Evolutionary conservation across 306 rosid genomes (phyloP).

Genomic region (Vigna unguiculata): DNA sequence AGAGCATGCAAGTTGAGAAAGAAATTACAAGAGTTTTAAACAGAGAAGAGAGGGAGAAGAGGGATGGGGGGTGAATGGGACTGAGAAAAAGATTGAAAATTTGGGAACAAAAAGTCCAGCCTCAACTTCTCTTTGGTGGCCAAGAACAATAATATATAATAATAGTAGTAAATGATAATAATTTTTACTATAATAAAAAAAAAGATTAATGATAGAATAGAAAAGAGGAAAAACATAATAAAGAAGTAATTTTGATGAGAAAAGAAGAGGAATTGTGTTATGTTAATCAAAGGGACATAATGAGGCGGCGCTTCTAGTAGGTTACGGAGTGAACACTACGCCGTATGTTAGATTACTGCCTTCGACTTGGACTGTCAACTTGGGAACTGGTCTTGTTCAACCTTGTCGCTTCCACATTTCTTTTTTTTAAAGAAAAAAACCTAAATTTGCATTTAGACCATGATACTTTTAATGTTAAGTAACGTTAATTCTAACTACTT

Average conservation of each 20-base stretch:
- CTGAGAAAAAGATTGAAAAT: conserved; percentile 45
- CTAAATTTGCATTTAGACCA: background rate
- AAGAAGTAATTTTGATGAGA: background rate
- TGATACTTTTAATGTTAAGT: too few relatives aligned
- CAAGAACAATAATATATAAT: conserved; percentile 24
- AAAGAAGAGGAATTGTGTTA: background rate
- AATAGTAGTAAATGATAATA: background rate
- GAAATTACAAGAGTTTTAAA: conserved; percentile 20
- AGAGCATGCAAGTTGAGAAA: background rate
- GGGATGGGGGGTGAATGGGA: conserved; percentile 1
- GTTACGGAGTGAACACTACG: conserved; percentile 22
- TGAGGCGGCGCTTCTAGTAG: conserved; percentile 44
- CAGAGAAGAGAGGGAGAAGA: conserved; percentile 6
- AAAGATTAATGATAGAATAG: background rate
- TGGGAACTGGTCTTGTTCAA: conserved; percentile 36
- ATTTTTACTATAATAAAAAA: background rate
- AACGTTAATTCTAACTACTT: too few relatives aligned
- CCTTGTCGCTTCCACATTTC: background rate
- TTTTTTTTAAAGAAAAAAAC: background rate
- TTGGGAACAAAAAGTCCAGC: conserved; percentile 50
- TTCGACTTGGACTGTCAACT: conserved; percentile 20
- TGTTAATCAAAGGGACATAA: conserved; percentile 37
- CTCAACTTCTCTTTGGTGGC: conserved; percentile 38
- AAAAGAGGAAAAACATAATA: conserved; percentile 12
- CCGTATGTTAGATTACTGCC: background rate